A percentile compares a stretch with the other conserved stretches of the same genome.
These are phyloP conservation scores for Zostera marina DNA, from an alignment of 116 monocot species.

Conservation along the genomic window DNA sequence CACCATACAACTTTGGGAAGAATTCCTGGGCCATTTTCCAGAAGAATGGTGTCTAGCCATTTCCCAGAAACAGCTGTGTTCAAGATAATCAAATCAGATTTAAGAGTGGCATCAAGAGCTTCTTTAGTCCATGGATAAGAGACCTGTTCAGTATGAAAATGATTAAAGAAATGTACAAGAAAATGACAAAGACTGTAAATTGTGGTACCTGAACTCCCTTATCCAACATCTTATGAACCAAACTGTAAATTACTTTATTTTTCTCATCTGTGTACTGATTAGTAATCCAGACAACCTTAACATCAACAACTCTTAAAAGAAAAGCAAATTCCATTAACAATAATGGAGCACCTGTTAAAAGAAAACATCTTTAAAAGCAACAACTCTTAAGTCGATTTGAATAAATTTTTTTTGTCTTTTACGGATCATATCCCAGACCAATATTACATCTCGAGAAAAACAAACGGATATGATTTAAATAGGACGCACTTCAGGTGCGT, in stretches of 20 bases:
- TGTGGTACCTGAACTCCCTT: constrained; percentile 57
- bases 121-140: constrained; percentile 57
- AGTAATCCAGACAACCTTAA: constrained; percentile 67
- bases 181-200: neutral
- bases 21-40: constrained; percentile 43
- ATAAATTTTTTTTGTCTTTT: too few relatives aligned
- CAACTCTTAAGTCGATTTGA: neutral
- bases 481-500: too few relatives aligned
- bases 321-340: constrained; percentile 93
- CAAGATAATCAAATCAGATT: constrained; percentile 71
- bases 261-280: constrained; percentile 42
- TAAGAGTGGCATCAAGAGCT: constrained; percentile 57
- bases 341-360: constrained; percentile 73
- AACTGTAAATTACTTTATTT: constrained; percentile 40
- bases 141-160: constrained; percentile 24
- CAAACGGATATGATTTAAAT: too few relatives aligned
- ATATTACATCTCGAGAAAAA: too few relatives aligned
- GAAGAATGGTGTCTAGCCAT: constrained; percentile 82
- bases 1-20: constrained; percentile 94
- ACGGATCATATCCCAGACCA: too few relatives aligned
- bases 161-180: neutral
- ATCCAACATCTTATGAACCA: constrained; percentile 74
- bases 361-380: too few relatives aligned
- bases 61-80: constrained; percentile 98
- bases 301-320: constrained; percentile 63